Evolutionary conservation across 176 grass and related monocot species (phyloP).

Genomic region (Oryza punctata): DNA sequence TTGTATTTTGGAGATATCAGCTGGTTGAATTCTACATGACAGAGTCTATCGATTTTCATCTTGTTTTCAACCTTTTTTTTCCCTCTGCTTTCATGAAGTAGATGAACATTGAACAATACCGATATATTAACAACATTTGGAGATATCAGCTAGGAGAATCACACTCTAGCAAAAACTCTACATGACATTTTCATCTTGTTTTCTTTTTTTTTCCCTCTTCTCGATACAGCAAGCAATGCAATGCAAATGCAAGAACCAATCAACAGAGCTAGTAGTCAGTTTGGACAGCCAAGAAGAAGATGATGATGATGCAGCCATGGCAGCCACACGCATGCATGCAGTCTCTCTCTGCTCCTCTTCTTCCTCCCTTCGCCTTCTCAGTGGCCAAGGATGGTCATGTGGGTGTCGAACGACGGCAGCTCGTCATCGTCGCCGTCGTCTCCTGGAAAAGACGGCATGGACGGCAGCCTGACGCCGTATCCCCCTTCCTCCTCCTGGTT

Average conservation of each 20-base stretch:
- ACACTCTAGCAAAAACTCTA: background rate
- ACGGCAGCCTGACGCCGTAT: constrained; percentile 27
- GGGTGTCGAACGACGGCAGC: constrained; percentile 47
- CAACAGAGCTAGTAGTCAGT: background rate
- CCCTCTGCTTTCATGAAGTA: too few species aligned
- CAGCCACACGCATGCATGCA: too few species aligned
- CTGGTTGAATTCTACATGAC: background rate
- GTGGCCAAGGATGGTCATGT: constrained; percentile 57
- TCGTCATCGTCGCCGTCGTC: constrained; percentile 39
- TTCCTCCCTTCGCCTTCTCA: background rate
- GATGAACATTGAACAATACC: too few species aligned
- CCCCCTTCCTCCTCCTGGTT: constrained; percentile 57
- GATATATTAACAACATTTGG: background rate
- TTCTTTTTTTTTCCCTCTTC: background rate
- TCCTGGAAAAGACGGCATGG: background rate
- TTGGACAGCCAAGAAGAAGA: background rate
- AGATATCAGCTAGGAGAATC: background rate
- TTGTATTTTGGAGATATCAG: background rate
- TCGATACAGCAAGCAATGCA: background rate
- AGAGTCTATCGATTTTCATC: too few species aligned
- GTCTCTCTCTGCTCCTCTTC: too few species aligned
- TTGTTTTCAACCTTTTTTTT: too few species aligned
- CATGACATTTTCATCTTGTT: background rate
- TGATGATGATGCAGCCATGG: background rate
- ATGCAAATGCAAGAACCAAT: constrained; percentile 2